Evolutionary conservation across 2,329 filamentous ascomycete species (phyloP).

Genomic region (Sporothrix pallida): DNA sequence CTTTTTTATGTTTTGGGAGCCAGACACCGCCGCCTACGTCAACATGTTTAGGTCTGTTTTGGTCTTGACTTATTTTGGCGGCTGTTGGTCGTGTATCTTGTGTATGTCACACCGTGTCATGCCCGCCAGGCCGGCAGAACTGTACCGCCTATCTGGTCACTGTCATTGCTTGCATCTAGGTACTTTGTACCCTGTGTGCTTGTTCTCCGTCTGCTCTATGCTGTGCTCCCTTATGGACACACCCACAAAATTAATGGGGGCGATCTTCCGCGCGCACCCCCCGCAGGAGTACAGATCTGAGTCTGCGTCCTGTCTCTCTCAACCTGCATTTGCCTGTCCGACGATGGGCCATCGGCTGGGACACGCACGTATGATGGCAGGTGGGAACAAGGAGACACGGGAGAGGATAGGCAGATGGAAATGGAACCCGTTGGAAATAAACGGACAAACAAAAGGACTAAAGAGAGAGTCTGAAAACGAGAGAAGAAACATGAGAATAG

Average conservation of each 20-base stretch:
- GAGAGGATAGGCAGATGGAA: not conserved
- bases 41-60: not conserved
- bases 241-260: not conserved
- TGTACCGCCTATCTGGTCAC: conserved; percentile 9
- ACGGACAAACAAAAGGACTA: not conserved
- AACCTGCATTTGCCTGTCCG: conserved; percentile 26
- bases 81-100: not conserved
- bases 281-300: conserved; percentile 27
- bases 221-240: not conserved
- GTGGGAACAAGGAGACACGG: not conserved
- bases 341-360: conserved; percentile 24
- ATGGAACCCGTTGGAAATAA: not conserved
- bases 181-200: not conserved
- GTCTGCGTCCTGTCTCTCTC: conserved; percentile 20
- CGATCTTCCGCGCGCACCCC: conserved; percentile 13
- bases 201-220: not conserved
- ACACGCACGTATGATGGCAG: conserved; percentile 28
- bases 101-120: not conserved
- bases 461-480: not conserved
- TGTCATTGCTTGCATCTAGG: not conserved
- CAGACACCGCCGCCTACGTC: not conserved
- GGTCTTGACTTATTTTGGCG: too few relatives aligned
- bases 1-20: not conserved
- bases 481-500: not conserved
- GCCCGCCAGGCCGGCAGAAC: conserved; percentile 2